Percentiles rank a stretch among this genome's conserved stretches.
These are phyloP conservation scores for Chalciporus sphaerocephalus DNA, from an alignment of 768 basidiomycete genomes.

Conservation along the genomic window DNA sequence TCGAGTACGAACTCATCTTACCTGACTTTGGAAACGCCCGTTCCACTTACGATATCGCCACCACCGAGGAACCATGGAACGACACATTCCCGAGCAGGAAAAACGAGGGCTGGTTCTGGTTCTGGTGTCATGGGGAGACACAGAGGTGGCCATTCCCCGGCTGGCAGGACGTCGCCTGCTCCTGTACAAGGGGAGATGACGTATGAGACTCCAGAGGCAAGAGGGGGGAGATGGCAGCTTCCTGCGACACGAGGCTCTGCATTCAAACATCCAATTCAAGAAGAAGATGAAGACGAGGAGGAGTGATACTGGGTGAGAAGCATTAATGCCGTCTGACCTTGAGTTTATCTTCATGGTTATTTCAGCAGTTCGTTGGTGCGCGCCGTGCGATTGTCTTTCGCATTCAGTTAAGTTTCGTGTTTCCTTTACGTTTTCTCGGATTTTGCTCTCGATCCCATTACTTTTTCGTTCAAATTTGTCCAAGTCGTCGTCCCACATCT, in stretches of 20 bases:
- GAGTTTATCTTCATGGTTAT: constrained; percentile 6
- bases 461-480: no score
- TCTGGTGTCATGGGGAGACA: constrained; percentile 32
- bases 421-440: constrained; percentile 1
- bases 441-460: constrained; percentile 4
- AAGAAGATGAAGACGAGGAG: constrained; percentile 84
- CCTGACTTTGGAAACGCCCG: constrained; percentile 33
- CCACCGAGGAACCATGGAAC: constrained; percentile 46
- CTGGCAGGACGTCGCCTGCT: constrained; percentile 56
- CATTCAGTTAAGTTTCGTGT: constrained; percentile 1
- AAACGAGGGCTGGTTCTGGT: constrained; percentile 23
- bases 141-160: constrained; percentile 57
- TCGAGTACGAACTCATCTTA: constrained; percentile 24
- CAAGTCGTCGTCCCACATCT: constrained; percentile 10
- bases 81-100: constrained; percentile 34
- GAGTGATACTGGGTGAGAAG: constrained; percentile 33
- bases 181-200: constrained; percentile 42
- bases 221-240: constrained; percentile 62
- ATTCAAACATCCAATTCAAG: constrained; percentile 69
- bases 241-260: constrained; percentile 67
- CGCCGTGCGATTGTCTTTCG: constrained; percentile 4
- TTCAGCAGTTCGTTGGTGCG: constrained; percentile 4
- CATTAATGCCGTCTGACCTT: constrained; percentile 1
- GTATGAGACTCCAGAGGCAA: constrained; percentile 46
- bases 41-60: constrained; percentile 44